A percentile compares a stretch with the other conserved stretches of the same genome.
These are phyloP conservation scores for Hymenoscyphus repandus DNA, from an alignment of 2,329 filamentous ascomycete genomes.

Conservation along the genomic window DNA sequence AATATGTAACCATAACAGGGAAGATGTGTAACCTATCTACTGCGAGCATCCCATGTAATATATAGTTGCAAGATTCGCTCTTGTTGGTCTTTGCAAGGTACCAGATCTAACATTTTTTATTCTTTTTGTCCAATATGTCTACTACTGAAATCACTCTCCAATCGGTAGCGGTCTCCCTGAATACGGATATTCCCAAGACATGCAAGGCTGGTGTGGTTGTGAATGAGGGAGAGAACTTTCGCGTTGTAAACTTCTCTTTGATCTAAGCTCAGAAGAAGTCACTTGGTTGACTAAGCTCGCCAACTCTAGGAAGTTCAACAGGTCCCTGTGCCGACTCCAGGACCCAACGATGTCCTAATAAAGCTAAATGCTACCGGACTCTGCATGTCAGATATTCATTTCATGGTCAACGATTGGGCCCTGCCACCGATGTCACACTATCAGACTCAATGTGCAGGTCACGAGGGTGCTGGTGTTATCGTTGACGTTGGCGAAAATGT, in stretches of 20 bases:
- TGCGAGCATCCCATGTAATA: too few species aligned
- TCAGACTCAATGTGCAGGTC: conserved; percentile 42
- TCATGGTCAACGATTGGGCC: conserved; percentile 50
- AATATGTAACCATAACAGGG: too few species aligned
- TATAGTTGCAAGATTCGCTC: too few species aligned
- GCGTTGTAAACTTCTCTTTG: neutral
- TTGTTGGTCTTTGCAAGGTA: too few species aligned
- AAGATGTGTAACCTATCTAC: too few species aligned
- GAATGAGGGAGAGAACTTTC: conserved; percentile 4
- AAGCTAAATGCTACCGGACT: conserved; percentile 53
- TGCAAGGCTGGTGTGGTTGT: conserved; percentile 1
- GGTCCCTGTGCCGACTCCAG: conserved; percentile 6
- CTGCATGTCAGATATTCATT: conserved; percentile 53
- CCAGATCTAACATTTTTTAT: too few species aligned
- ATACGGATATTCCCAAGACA: neutral
- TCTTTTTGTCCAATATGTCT: neutral
- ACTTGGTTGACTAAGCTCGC: neutral
- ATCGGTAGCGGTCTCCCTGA: neutral
- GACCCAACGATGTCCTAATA: conserved; percentile 46
- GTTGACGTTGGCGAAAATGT: conserved; percentile 50
- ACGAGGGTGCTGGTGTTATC: conserved; percentile 54
- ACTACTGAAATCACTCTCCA: neutral
- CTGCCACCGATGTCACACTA: conserved; percentile 40
- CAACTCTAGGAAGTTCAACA: neutral
- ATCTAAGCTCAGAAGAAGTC: neutral